These are phyloP conservation scores for Solanum chacoense DNA, from an alignment of 305 asterid genomes.

Conservation along the genomic window DNA sequence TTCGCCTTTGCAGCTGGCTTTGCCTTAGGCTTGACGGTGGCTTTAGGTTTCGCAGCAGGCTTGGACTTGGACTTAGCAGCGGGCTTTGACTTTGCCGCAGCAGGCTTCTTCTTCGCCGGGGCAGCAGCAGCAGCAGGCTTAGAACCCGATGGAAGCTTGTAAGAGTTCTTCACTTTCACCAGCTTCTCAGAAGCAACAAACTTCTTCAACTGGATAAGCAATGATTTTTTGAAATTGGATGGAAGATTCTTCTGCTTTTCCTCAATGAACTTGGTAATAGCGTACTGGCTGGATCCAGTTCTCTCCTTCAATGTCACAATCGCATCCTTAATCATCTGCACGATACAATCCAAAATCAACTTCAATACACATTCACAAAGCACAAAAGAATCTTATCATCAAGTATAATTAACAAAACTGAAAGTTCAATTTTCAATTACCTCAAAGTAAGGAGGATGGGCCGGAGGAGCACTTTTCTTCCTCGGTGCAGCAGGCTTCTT, in stretches of 20 bases:
- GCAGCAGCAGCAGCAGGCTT: not conserved
- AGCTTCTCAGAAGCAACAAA: slow-evolving; percentile 22
- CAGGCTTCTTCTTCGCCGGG: slow-evolving; percentile 3
- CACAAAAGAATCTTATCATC: not conserved
- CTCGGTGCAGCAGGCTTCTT: slow-evolving; percentile 2
- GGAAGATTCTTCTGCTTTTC: slow-evolving; percentile 23
- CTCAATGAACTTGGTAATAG: slow-evolving; percentile 25
- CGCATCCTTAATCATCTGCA: slow-evolving; percentile 28
- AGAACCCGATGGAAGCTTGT: slow-evolving; percentile 15
- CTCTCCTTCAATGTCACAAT: slow-evolving; percentile 29
- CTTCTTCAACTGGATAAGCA: slow-evolving; percentile 25
- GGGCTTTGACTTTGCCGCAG: slow-evolving; percentile 1
- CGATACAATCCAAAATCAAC: not conserved
- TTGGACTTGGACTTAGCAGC: not conserved
- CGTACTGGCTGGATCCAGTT: slow-evolving; percentile 27
- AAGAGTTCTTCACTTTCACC: slow-evolving; percentile 22
- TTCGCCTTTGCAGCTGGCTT: not conserved
- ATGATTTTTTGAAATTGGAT: slow-evolving; percentile 18
- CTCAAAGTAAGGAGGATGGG: slow-evolving; percentile 30
- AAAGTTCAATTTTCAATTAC: not conserved
- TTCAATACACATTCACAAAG: not conserved
- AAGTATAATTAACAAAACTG: not conserved
- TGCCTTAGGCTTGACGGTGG: not conserved
- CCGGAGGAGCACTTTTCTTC: not conserved
- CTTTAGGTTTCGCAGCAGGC: not conserved